Evolutionary conservation across 805 yeast species (phyloP).

Genomic region (Wickerhamiella domercqiae): DNA sequence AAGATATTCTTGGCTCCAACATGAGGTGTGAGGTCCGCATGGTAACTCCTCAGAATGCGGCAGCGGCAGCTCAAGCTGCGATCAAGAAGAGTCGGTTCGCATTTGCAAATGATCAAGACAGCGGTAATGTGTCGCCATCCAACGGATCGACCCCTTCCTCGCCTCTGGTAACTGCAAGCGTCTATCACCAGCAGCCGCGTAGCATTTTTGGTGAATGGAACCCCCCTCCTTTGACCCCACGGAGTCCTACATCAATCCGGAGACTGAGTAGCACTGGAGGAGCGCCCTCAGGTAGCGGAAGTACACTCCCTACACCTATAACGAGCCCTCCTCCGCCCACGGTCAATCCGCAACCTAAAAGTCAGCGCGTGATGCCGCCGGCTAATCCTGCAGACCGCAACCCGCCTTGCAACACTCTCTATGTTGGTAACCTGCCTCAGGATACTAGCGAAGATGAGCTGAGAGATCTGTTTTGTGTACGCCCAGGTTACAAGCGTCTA

Average conservation of each 20-base stretch:
- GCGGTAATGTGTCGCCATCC: not conserved
- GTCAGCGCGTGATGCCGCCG: slow-evolving; percentile 23
- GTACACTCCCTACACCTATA: not conserved
- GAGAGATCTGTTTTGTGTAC: slow-evolving; percentile 71
- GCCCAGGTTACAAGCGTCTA: slow-evolving; percentile 81
- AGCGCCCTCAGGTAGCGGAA: not conserved
- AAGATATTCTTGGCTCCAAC: slow-evolving; percentile 18
- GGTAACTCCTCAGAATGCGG: not conserved
- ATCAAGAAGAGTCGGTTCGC: not conserved
- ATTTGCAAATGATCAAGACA: slow-evolving; percentile 10
- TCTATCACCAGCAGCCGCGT: not conserved
- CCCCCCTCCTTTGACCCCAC: not conserved
- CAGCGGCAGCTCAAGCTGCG: slow-evolving; percentile 3
- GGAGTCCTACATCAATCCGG: not conserved
- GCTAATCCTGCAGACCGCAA: slow-evolving; percentile 98
- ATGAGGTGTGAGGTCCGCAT: slow-evolving; percentile 7
- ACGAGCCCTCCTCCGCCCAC: not conserved
- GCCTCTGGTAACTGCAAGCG: not conserved
- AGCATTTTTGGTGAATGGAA: not conserved
- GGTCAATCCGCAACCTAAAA: not conserved
- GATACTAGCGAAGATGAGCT: slow-evolving; percentile 92
- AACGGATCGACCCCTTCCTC: not conserved
- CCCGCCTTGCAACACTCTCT: slow-evolving; percentile 94
- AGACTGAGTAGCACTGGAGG: not conserved
- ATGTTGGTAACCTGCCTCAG: slow-evolving; percentile 94